A percentile compares a stretch with the other conserved stretches of the same genome.
phyloP scores from a whole-genome alignment of 2,329 filamentous ascomycete genomes.

The Akanthomyces uredinophilus region DNA sequence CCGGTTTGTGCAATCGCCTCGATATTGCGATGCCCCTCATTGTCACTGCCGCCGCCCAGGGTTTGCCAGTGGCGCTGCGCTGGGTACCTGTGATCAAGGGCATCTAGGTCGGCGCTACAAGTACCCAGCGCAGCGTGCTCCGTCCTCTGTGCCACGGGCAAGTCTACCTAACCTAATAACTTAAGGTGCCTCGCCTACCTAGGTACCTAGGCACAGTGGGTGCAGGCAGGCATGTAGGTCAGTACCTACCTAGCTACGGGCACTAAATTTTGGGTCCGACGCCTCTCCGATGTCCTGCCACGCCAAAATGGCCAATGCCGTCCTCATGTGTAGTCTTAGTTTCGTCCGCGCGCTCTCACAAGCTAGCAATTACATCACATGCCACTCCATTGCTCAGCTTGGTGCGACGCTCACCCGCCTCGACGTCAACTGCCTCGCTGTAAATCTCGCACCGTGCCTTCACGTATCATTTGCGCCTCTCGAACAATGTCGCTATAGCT shows the following conservation, averaged over 20 bases:
- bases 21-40: not conserved
- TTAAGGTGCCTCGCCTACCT: too few species aligned
- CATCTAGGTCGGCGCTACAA: not conserved
- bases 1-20: not conserved
- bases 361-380: conserved; percentile 21
- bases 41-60: not conserved
- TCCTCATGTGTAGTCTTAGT: not conserved
- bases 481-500: conserved; percentile 9
- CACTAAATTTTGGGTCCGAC: not conserved
- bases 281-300: not conserved
- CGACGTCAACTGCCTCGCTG: not conserved
- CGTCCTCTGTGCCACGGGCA: too few species aligned
- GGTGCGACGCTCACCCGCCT: conserved; percentile 5
- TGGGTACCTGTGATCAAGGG: not conserved
- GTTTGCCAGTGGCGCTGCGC: not conserved
- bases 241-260: not conserved
- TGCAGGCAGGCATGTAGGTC: too few species aligned
- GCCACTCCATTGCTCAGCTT: conserved; percentile 12
- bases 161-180: too few species aligned
- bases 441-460: not conserved
- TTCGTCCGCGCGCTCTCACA: not conserved
- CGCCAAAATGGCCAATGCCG: not conserved
- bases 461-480: not conserved
- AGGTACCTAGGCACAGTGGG: too few species aligned
- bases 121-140: not conserved